Conservation (phyloP, 371 early-diverging fungal genomes). For the Smittium mucronatum region DNA sequence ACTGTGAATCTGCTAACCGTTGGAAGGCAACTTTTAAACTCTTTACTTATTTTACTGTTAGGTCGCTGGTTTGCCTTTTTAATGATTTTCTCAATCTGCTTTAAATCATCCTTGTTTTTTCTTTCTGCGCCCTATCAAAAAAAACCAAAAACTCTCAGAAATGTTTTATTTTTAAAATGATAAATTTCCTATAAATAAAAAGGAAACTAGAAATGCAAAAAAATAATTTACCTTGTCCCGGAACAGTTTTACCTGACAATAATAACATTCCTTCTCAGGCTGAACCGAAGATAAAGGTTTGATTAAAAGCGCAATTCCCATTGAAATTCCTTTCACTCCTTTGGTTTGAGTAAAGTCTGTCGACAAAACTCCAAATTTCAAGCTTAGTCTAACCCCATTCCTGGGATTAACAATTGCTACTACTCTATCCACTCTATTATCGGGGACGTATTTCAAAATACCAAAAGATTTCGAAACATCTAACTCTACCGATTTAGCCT, state of each 20-base stretch:
- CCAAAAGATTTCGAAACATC: constrained; percentile 35
- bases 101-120: constrained; percentile 32
- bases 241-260: constrained; percentile 57
- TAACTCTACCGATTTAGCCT: constrained; percentile 51
- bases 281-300: not conserved
- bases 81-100: constrained; percentile 26
- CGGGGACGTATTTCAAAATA: constrained; percentile 38
- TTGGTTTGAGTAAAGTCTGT: constrained; percentile 74
- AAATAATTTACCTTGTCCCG: constrained; percentile 47
- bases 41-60: constrained; percentile 14
- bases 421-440: constrained; percentile 54
- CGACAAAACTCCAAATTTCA: constrained; percentile 66
- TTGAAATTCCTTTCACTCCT: constrained; percentile 72
- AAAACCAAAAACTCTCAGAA: not conserved
- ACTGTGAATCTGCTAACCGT: constrained; percentile 17
- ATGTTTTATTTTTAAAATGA: not conserved
- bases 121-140: constrained; percentile 26
- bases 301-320: constrained; percentile 48
- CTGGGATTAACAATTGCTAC: constrained; percentile 59
- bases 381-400: constrained; percentile 49
- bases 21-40: constrained; percentile 18
- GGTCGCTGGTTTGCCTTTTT: constrained; percentile 12
- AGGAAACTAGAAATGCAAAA: not conserved
- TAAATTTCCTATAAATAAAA: not conserved
- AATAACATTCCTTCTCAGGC: constrained; percentile 37